These are phyloP conservation scores for Seiridium cupressi DNA, from an alignment of 2,329 filamentous ascomycete genomes.

Conservation along the genomic window DNA sequence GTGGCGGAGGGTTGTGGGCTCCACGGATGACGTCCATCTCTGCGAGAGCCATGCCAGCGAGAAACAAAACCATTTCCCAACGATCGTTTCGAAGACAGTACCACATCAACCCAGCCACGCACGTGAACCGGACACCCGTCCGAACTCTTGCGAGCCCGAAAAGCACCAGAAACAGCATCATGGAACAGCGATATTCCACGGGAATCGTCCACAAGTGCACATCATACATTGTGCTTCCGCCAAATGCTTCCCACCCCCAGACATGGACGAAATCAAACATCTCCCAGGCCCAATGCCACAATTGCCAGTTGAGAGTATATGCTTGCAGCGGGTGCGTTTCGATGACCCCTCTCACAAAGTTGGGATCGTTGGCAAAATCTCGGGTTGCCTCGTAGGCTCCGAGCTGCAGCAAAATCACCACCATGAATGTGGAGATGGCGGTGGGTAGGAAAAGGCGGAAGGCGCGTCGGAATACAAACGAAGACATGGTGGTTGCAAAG, in stretches of 20 bases:
- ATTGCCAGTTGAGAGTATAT: constrained; percentile 35
- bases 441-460: constrained; percentile 53
- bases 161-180: constrained; percentile 54
- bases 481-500: constrained; percentile 44
- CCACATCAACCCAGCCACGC: constrained; percentile 38
- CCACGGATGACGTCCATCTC: constrained; percentile 51
- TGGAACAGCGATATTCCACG: constrained; percentile 57
- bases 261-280: constrained; percentile 51
- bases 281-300: constrained; percentile 43
- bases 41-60: constrained; percentile 52
- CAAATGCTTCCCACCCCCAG: constrained; percentile 48
- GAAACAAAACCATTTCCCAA: constrained; percentile 57
- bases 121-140: constrained; percentile 38
- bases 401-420: constrained; percentile 40
- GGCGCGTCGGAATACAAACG: constrained; percentile 49
- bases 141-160: constrained; percentile 48
- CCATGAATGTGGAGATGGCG: constrained; percentile 46
- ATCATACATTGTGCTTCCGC: constrained; percentile 51
- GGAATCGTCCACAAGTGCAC: constrained; percentile 64
- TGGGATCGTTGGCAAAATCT: constrained; percentile 40
- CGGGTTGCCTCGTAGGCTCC: constrained; percentile 49
- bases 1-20: constrained; percentile 33
- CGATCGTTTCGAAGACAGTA: constrained; percentile 46
- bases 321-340: constrained; percentile 45
- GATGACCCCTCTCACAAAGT: constrained; percentile 45